A percentile compares a stretch with the other conserved stretches of the same genome.
These are phyloP conservation scores for Aspergillus saccharolyticus DNA, from an alignment of 495 filamentous ascomycete genomes.

Conservation along the genomic window DNA sequence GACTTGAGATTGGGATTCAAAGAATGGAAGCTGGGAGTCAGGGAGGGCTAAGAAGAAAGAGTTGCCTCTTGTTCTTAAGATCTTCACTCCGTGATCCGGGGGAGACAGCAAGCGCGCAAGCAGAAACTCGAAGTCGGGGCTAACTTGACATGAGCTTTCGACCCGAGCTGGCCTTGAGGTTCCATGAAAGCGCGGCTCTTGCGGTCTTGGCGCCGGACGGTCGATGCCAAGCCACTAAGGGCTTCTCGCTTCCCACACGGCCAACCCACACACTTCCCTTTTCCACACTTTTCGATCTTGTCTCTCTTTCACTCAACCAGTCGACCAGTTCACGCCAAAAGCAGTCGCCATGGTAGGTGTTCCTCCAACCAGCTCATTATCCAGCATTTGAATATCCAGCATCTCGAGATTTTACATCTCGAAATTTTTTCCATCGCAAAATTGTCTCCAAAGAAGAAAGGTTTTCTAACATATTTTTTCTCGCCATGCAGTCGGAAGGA, in stretches of 20 bases:
- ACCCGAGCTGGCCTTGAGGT: conserved; percentile 3
- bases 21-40: conserved; percentile 40
- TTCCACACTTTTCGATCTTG: conserved; percentile 34
- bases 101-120: conserved; percentile 12
- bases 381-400: neutral
- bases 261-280: conserved; percentile 43
- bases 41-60: conserved; percentile 9
- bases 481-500: conserved; percentile 48
- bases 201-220: conserved; percentile 18
- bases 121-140: neutral
- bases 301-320: conserved; percentile 32
- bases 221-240: conserved; percentile 32
- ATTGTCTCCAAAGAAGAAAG: neutral
- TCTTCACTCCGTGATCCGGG: conserved; percentile 21
- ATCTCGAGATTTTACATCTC: neutral
- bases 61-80: conserved; percentile 19
- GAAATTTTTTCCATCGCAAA: neutral
- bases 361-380: conserved; percentile 10
- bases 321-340: conserved; percentile 44
- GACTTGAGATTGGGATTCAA: conserved; percentile 54
- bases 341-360: conserved; percentile 48
- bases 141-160: conserved; percentile 2
- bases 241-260: conserved; percentile 40
- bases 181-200: conserved; percentile 21
- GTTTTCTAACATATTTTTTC: conserved; percentile 24